Base-by-base conservation (phyloP, 257 asterid species). In the Lycium ferocissimum region DNA sequence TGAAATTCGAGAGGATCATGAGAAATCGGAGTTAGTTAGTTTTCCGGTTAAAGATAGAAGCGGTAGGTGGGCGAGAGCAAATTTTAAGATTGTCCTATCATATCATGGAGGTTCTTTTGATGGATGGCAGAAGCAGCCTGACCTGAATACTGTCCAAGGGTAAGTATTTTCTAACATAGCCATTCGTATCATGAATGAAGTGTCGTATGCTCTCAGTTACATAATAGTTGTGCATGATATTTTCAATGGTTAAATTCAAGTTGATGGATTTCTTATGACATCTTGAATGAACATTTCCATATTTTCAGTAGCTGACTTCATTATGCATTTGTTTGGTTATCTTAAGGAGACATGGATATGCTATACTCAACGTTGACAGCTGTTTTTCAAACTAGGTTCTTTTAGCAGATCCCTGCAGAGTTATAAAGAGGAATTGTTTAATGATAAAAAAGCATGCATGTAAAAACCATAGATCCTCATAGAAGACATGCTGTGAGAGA, bases 61-160 rank as follows among this genome's bases (percentile, higher is more conserved):
- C 43, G 97, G 98, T 79, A 91, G 94, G 87, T 95, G 99, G 98
- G 98, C 91, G 6, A 94, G 98, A 87, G 89, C 83, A 85, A 95
- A 94, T 62, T 96, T 94, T 87, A 95, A 91, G 92, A 93, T 95
- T 87, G 85, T 91, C 79, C 85, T 94, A 80, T 95, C 98, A 37
- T 96, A 96, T 88, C 97, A 93, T 82, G 99, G 99, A 75, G 88
- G 85, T 86, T 95, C 98, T 82, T 96, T 95, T 90, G 96, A 94
- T 89, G 99, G 99, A 56, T 96, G 99, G 99, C 98, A 96, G 93
- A 96, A 90, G 85, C 99, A 96, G 85, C 99, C 98, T 83, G 94
- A 89, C 86, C 83, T 96, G 84, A 95, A 89, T 83, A 94, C 99
- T 35, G 95, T 95, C 80, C 99, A 96, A 90, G 97, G 94, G 98